Conservation (phyloP, 352 stramenopile genomes). For the Phytophthora pistaciae region DNA sequence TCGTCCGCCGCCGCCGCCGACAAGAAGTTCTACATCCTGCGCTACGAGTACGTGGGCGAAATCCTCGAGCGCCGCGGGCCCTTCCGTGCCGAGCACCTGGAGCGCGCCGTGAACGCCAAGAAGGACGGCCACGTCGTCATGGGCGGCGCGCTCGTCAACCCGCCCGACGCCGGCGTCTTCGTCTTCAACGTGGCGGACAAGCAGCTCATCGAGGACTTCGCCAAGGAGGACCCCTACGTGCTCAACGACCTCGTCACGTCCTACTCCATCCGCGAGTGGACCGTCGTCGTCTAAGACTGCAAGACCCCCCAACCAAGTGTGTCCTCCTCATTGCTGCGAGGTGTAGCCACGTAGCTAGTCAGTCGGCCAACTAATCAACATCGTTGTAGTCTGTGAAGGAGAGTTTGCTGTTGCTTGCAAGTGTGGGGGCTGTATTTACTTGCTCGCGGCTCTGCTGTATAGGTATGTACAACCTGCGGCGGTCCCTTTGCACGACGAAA, state of each 20-base stretch:
- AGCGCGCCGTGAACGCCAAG: constrained; percentile 58
- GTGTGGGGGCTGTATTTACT: constrained; percentile 28
- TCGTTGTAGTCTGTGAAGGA: constrained; percentile 1
- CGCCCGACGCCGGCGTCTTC: constrained; percentile 66
- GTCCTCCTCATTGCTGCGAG: background rate
- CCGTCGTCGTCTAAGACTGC: constrained; percentile 60
- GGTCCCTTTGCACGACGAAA: constrained; percentile 16
- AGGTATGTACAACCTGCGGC: constrained; percentile 31
- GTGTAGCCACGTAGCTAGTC: background rate
- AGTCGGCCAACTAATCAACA: background rate
- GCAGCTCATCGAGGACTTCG: constrained; percentile 68
- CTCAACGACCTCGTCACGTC: constrained; percentile 74
- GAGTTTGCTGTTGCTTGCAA: constrained; percentile 1
- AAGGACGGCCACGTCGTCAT: constrained; percentile 71
- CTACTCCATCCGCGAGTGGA: constrained; percentile 79
- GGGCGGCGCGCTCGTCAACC: constrained; percentile 75
- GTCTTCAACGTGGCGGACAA: constrained; percentile 73
- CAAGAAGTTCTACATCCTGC: constrained; percentile 79
- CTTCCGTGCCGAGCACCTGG: constrained; percentile 74
- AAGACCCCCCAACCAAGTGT: background rate
- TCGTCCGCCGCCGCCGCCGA: constrained; percentile 38
- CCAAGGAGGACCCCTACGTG: constrained; percentile 75
- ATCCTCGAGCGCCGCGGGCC: constrained; percentile 77
- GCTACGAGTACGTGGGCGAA: constrained; percentile 80
- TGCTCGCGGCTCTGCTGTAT: constrained; percentile 9